Evolutionary conservation across 352 stramenopile genomes (phyloP).

Genomic region (Pythium phragmitis): DNA sequence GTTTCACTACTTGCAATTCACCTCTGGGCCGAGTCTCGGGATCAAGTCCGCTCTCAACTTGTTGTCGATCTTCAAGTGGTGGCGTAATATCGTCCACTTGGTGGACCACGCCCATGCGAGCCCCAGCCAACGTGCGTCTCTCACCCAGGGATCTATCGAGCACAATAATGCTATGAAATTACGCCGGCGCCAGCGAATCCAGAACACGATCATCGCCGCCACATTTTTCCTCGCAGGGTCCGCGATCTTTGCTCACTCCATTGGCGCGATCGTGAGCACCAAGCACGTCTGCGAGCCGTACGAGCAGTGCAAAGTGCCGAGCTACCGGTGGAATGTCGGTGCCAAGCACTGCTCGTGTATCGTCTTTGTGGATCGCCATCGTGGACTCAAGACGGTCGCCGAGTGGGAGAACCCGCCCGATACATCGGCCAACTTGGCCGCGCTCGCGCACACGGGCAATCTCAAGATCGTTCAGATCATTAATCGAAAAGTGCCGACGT

Average conservation of each 20-base stretch:
- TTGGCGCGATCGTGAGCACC: constrained; percentile 12
- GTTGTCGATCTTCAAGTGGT: constrained; percentile 2
- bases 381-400: constrained; percentile 3
- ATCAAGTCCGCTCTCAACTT: constrained; percentile 37
- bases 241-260: constrained; percentile 20
- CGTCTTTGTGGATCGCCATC: constrained; percentile 27
- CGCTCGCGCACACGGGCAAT: constrained; percentile 19
- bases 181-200: too few relatives aligned
- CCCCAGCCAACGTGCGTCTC: too few relatives aligned
- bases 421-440: constrained; percentile 13
- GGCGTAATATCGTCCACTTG: background rate
- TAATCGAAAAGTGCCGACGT: constrained; percentile 22
- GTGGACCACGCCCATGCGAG: background rate
- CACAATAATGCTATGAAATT: too few relatives aligned
- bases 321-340: constrained; percentile 23
- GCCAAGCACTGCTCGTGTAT: constrained; percentile 24
- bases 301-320: constrained; percentile 18
- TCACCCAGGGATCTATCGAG: too few relatives aligned
- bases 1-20: constrained; percentile 39
- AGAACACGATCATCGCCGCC: too few relatives aligned
- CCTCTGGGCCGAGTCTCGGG: constrained; percentile 10
- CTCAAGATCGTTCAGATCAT: constrained; percentile 30
- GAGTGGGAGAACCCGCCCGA: constrained; percentile 27
- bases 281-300: constrained; percentile 1
- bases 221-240: constrained; percentile 15